Evolutionary conservation across 371 early-diverging fungal species (phyloP), one percentile per base, ranked within the genome.

Genomic region (Zancudomyces culisetae): DNA sequence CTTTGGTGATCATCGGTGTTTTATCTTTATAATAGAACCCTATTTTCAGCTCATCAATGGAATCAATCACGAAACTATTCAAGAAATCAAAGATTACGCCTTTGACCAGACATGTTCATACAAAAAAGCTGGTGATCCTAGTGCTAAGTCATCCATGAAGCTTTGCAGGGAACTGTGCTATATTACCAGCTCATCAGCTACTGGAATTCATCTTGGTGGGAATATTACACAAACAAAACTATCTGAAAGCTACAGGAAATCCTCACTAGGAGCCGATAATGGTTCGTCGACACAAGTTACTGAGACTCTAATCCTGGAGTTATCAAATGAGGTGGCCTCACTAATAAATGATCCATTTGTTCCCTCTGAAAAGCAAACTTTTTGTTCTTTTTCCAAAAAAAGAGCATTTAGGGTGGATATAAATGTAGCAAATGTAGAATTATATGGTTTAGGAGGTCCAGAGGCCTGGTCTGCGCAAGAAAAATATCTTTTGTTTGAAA

Each of bases 301-400:
- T n/a, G 22, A 22, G n/a, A 3, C 48, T 20, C 27, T 47, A 26
- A 26, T 47, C 3, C 4, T 47, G 18, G 48, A 47, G 18, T 6
- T 47, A 24, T 47, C 48, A 27, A 3, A n/a, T 6, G 48, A 47
- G n/a, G n/a, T 3, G 18, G 48, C 48, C 8, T 47, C 24, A 27
- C n/a, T 47, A 6, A 27, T 47, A 2, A 47, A 27, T 47, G 48
- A 47, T 47, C 48, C 48, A n/a, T 47, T 47, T 27, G 8, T 28
- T 18, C 21, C 21, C 3, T n/a, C 27, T 3, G 15, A n/a, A 24
- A 47, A 47, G 26, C 48, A 22, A n/a, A 27, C 48, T 6, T 47
- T 22, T 27, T 18, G 13, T 20, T 27, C 28, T 15, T 22, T 47
- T 24, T 22, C 22, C 24, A 18, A 22, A 24, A 26, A 3, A 8